Conservation (phyloP, 352 stramenopile genomes). For the Pythium aristosporum region DNA sequence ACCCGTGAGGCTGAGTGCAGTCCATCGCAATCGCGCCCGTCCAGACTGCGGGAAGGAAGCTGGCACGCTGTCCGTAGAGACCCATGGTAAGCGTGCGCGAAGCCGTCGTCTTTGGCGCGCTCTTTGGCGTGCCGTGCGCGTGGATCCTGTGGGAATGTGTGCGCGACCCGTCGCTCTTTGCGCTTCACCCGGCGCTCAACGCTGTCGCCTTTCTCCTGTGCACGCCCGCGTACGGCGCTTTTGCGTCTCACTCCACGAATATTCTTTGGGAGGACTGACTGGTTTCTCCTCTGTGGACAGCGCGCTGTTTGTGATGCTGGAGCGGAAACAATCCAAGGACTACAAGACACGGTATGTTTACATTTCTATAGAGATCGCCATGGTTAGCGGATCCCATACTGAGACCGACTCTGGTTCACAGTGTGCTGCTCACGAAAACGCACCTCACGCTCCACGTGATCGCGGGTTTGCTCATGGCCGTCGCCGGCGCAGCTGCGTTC, state of each 20-base stretch:
- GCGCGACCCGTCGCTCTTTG: conserved; percentile 46
- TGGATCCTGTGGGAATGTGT: conserved; percentile 47
- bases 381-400: background rate
- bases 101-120: conserved; percentile 30
- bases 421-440: conserved; percentile 52
- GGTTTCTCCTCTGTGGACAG: conserved; percentile 12
- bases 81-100: conserved; percentile 22
- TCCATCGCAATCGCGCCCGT: background rate
- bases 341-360: conserved; percentile 39
- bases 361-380: background rate
- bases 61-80: background rate
- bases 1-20: background rate
- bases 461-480: conserved; percentile 37
- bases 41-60: background rate
- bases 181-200: conserved; percentile 55
- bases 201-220: conserved; percentile 52
- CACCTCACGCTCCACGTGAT: conserved; percentile 52
- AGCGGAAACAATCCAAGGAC: conserved; percentile 42
- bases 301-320: conserved; percentile 54
- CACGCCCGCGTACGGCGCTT: conserved; percentile 37
- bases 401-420: conserved; percentile 10
- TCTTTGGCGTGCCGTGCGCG: conserved; percentile 54
- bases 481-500: conserved; percentile 40
- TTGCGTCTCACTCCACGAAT: background rate
- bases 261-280: background rate